Evolutionary conservation across 768 basidiomycete species (phyloP).

Genomic region (Rhizopogon salebrosus): DNA sequence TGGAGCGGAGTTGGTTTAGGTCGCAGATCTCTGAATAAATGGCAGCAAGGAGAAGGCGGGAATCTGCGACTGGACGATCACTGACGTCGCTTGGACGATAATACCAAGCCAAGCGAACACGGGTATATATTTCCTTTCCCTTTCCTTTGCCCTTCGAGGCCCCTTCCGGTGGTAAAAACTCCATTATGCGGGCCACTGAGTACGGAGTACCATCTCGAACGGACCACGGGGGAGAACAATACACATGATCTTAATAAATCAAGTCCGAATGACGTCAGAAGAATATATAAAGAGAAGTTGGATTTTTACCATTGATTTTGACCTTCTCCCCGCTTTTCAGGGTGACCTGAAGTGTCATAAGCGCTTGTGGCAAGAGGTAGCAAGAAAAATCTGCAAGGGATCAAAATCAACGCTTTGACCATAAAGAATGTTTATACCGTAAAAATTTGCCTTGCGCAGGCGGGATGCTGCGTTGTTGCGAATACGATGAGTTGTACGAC

Average conservation of each 20-base stretch:
- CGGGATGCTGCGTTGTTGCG: conserved; percentile 13
- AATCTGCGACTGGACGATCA: conserved; percentile 86
- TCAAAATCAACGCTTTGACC: not conserved
- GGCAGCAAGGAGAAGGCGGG: conserved; percentile 86
- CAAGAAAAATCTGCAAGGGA: conserved; percentile 22
- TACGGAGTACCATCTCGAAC: conserved; percentile 93
- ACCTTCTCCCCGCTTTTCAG: conserved; percentile 83
- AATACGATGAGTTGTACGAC: conserved; percentile 20
- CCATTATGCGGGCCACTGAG: conserved; percentile 94
- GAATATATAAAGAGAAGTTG: conserved; percentile 9
- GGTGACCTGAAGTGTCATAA: conserved; percentile 35
- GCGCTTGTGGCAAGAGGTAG: conserved; percentile 11
- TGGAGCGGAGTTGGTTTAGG: conserved; percentile 86
- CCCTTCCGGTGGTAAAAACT: conserved; percentile 83
- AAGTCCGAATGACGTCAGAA: conserved; percentile 11
- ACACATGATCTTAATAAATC: conserved; percentile 83
- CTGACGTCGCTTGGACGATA: conserved; percentile 96
- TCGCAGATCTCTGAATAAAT: conserved; percentile 97
- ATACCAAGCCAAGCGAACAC: conserved; percentile 92
- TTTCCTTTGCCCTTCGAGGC: conserved; percentile 60
- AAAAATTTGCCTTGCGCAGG: conserved; percentile 21
- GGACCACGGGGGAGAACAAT: conserved; percentile 91
- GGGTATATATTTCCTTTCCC: conserved; percentile 66
- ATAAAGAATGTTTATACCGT: not conserved
- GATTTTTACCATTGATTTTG: conserved; percentile 75